Conservation (phyloP, 2,329 filamentous ascomycete genomes). For the Aspergillus chevalieri region DNA sequence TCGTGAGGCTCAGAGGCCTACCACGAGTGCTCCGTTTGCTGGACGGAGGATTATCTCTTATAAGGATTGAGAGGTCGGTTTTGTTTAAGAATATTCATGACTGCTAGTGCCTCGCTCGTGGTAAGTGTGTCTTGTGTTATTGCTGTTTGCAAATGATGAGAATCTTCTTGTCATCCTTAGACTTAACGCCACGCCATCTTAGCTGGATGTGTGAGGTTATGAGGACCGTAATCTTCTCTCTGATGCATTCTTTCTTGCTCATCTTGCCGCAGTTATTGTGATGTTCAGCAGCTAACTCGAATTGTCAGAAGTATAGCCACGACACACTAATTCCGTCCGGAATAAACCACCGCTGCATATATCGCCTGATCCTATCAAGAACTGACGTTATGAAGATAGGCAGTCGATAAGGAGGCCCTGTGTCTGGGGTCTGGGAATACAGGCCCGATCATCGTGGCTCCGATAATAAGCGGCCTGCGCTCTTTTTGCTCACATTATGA, state of each 20-base stretch:
- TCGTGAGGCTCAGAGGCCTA: not conserved
- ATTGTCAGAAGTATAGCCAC: not conserved
- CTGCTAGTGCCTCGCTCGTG: not conserved
- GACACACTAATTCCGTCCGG: not conserved
- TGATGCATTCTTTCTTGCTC: conserved; percentile 18
- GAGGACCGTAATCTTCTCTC: conserved; percentile 45
- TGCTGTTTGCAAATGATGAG: conserved; percentile 53
- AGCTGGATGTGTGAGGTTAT: conserved; percentile 34
- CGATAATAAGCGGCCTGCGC: too few relatives aligned
- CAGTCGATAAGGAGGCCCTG: too few relatives aligned
- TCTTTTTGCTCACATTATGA: too few relatives aligned
- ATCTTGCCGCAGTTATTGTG: not conserved
- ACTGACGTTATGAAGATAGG: too few relatives aligned
- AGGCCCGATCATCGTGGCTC: too few relatives aligned
- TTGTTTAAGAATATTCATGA: not conserved
- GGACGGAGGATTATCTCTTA: conserved; percentile 32
- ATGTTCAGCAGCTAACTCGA: not conserved
- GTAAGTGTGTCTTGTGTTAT: not conserved
- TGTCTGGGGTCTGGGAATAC: too few relatives aligned
- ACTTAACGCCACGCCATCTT: conserved; percentile 54
- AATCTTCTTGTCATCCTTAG: conserved; percentile 92
- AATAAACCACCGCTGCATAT: not conserved
- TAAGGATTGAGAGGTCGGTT: conserved; percentile 23
- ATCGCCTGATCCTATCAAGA: not conserved
- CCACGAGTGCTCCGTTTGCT: conserved; percentile 11